A percentile compares a stretch with the other conserved stretches of the same genome.
Conservation (phyloP, 176 grass and related monocot genomes). For the Aegilops bicornis region DNA sequence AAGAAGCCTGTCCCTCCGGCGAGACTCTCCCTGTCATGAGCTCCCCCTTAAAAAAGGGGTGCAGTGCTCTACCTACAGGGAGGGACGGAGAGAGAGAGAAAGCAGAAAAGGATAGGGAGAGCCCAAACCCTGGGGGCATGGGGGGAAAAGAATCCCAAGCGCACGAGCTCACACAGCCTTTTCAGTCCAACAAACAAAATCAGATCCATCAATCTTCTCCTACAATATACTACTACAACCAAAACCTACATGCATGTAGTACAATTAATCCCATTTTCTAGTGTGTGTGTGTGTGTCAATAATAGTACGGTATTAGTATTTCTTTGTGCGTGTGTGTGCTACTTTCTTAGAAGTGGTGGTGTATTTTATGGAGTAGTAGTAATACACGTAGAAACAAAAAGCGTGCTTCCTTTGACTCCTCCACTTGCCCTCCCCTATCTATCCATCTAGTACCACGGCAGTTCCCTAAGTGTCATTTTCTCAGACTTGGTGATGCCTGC, state of each 20-base stretch:
- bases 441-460: not conserved
- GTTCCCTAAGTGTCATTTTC: conserved; percentile 69
- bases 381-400: conserved; percentile 45
- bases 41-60: conserved; percentile 59
- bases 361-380: not conserved
- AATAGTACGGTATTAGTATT: not conserved
- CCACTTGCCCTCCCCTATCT: conserved; percentile 1
- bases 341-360: not conserved
- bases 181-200: conserved; percentile 32
- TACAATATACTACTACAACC: not conserved
- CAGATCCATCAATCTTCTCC: conserved; percentile 23
- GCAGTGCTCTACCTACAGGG: conserved; percentile 37
- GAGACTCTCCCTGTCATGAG: not conserved
- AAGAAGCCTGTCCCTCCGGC: conserved; percentile 15
- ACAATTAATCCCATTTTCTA: not conserved
- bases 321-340: not conserved
- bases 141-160: conserved; percentile 72
- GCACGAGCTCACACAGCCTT: conserved; percentile 59
- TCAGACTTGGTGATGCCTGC: conserved; percentile 51
- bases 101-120: not conserved
- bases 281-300: not conserved
- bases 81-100: not conserved
- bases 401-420: conserved; percentile 48
- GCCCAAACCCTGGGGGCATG: conserved; percentile 52
- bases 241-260: not conserved